phyloP scores from a whole-genome alignment of 2,329 filamentous ascomycete species.

The Fonsecaea nubica region DNA sequence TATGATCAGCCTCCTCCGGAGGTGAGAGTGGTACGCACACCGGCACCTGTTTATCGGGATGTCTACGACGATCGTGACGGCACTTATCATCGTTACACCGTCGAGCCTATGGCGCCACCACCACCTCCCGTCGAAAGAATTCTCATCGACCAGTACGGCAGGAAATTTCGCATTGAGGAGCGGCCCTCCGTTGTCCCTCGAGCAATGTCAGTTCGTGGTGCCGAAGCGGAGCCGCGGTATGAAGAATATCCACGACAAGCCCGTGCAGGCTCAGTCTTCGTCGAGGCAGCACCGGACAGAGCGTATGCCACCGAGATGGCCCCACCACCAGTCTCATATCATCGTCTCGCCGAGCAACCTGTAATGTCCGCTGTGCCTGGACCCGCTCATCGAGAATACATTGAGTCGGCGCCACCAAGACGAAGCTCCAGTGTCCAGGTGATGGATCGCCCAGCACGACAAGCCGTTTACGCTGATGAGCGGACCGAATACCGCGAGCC shows the following conservation, averaged over 20 bases:
- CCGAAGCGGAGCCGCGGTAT: conserved; percentile 33
- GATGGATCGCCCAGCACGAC: conserved; percentile 49
- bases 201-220: conserved; percentile 36
- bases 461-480: conserved; percentile 65
- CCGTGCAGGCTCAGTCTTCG: conserved; percentile 49
- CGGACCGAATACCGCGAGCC: conserved; percentile 66
- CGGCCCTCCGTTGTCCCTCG: conserved; percentile 44
- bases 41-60: conserved; percentile 48
- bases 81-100: conserved; percentile 48
- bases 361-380: conserved; percentile 39
- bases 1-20: conserved; percentile 49
- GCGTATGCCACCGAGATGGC: conserved; percentile 55
- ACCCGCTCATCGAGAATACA: conserved; percentile 33
- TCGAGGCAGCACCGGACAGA: conserved; percentile 50
- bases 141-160: conserved; percentile 81
- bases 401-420: conserved; percentile 44
- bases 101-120: conserved; percentile 50
- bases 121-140: conserved; percentile 69
- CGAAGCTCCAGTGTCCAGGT: conserved; percentile 51
- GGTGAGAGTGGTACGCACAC: conserved; percentile 52
- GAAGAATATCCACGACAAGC: conserved; percentile 33
- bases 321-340: conserved; percentile 50
- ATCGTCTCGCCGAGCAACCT: conserved; percentile 49
- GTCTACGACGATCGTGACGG: conserved; percentile 53
- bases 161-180: conserved; percentile 70